Conservation (phyloP, 257 asterid species). For the Solanum phureja region DNA sequence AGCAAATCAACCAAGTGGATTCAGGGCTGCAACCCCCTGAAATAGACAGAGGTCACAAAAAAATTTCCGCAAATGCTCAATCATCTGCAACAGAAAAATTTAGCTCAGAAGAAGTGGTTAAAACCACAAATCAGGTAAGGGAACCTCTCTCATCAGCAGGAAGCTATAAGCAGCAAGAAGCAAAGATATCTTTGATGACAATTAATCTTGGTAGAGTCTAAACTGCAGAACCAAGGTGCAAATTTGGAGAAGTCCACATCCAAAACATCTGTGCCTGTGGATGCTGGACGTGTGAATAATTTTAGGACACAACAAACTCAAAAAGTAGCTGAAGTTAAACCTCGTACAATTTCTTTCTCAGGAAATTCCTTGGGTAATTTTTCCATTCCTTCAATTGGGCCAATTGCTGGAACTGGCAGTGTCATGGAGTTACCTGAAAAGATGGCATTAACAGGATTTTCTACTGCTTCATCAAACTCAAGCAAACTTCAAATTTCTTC, state of each 20-base stretch:
- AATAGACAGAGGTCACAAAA: neutral
- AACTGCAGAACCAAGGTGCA: neutral
- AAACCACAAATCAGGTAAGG: conserved; percentile 15
- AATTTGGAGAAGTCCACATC: conserved; percentile 10
- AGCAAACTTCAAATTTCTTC: neutral
- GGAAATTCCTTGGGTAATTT: conserved; percentile 21
- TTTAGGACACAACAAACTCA: conserved; percentile 5
- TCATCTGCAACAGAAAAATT: conserved; percentile 3
- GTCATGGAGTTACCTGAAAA: conserved; percentile 22
- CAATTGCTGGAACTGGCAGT: conserved; percentile 12
- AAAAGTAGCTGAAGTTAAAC: conserved; percentile 28
- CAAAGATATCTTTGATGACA: neutral
- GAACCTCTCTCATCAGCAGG: conserved; percentile 4
- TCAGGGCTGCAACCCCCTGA: neutral
- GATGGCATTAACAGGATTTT: conserved; percentile 16
- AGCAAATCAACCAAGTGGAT: neutral
- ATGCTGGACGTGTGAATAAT: conserved; percentile 1
- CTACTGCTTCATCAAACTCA: conserved; percentile 23
- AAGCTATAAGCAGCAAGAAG: neutral
- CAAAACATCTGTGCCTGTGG: conserved; percentile 2
- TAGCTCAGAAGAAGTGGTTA: conserved; percentile 13
- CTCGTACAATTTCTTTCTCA: conserved; percentile 17
- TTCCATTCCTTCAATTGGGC: conserved; percentile 26
- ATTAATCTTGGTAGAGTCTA: neutral
- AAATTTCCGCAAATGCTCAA: neutral